Evolutionary conservation across 2,329 filamentous ascomycete genomes (phyloP).

Genomic region (Penicillium sp.): DNA sequence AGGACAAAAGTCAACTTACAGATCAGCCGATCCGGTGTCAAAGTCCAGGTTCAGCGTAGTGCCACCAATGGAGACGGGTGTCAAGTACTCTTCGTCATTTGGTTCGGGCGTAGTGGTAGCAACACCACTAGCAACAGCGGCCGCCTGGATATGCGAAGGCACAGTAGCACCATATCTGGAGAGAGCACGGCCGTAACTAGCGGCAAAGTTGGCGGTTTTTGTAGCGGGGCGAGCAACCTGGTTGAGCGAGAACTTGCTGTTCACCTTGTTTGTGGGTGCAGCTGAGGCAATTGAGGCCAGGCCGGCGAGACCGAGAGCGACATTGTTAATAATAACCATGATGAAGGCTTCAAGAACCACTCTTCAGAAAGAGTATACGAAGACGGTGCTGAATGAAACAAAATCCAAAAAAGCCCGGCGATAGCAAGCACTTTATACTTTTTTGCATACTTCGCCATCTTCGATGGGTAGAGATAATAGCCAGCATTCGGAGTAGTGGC

Average conservation of each 20-base stretch:
- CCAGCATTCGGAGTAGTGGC: neutral
- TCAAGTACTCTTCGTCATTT: constrained; percentile 8
- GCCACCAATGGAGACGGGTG: constrained; percentile 8
- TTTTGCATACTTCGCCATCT: neutral
- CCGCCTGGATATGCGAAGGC: constrained; percentile 26
- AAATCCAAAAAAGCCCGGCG: neutral
- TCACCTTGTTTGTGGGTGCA: constrained; percentile 19
- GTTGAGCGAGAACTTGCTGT: constrained; percentile 29
- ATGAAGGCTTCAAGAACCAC: neutral
- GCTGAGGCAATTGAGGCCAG: constrained; percentile 27
- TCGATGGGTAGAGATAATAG: neutral
- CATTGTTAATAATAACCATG: constrained; percentile 32
- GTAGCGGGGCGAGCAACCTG: constrained; percentile 21
- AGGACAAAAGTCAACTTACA: neutral
- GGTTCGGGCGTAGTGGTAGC: constrained; percentile 3
- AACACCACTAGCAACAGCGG: constrained; percentile 19
- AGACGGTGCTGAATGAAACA: neutral
- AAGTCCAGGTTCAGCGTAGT: constrained; percentile 10
- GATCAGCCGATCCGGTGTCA: constrained; percentile 11
- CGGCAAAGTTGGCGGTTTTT: constrained; percentile 26
- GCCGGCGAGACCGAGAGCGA: constrained; percentile 20
- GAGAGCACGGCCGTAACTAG: constrained; percentile 24
- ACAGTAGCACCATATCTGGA: constrained; percentile 28
- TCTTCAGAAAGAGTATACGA: neutral
- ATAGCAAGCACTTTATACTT: neutral